Evolutionary conservation across 1,139 yeast genomes (phyloP).

Genomic region (Sporopachydermia cereana): DNA sequence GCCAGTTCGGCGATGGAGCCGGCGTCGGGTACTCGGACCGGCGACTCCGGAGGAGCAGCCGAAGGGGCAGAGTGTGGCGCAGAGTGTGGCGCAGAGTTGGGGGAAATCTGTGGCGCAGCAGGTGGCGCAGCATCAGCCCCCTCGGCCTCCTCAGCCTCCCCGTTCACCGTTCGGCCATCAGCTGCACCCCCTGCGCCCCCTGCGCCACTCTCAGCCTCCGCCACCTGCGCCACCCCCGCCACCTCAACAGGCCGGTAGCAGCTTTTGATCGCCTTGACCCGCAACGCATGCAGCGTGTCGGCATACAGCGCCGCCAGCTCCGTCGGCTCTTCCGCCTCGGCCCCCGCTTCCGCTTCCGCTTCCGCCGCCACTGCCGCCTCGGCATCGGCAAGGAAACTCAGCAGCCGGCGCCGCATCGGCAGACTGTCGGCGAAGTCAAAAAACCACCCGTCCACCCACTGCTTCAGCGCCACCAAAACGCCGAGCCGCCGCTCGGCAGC

Average conservation of each 20-base stretch:
- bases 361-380: neutral
- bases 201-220: too few species aligned
- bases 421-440: neutral
- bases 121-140: neutral
- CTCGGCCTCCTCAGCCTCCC: too few species aligned
- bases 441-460: slow-evolving; percentile 1
- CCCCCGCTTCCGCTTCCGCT: neutral
- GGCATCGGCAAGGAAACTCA: neutral
- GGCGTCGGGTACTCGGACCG: neutral
- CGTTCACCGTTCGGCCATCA: too few species aligned
- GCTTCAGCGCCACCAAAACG: neutral
- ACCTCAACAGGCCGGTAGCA: slow-evolving; percentile 59
- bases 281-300: neutral
- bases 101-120: neutral
- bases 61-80: too few species aligned
- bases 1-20: slow-evolving; percentile 29
- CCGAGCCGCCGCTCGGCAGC: neutral
- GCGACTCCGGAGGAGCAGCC: neutral
- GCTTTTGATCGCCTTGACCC: slow-evolving; percentile 39
- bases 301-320: neutral
- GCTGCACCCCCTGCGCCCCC: too few species aligned
- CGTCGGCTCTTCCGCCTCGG: neutral
- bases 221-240: too few species aligned
- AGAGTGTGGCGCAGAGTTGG: neutral
- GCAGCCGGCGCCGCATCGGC: neutral